Evolutionary conservation across 768 basidiomycete genomes (phyloP).

Genomic region (Lactarius indigo): DNA sequence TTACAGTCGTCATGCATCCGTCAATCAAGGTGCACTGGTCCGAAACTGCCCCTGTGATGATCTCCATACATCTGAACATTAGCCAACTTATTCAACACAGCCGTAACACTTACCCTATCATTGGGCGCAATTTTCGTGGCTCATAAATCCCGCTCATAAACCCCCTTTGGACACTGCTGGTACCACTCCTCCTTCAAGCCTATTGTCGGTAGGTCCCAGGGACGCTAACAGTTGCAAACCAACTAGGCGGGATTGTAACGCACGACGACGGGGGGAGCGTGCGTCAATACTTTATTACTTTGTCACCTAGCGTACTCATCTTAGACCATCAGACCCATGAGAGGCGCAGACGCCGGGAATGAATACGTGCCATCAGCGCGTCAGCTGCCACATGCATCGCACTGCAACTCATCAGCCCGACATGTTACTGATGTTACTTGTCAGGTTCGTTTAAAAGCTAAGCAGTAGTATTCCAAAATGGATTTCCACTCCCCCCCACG

Average conservation of each 20-base stretch:
- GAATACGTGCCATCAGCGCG: neutral
- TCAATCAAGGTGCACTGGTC: neutral
- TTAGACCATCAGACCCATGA: neutral
- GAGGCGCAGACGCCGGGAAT: neutral
- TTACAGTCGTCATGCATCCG: too few relatives aligned
- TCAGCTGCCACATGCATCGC: neutral
- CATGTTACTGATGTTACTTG: too few relatives aligned
- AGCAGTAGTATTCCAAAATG: neutral
- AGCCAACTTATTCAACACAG: neutral
- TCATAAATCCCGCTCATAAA: neutral
- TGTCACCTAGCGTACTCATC: neutral
- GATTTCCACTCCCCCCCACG: neutral
- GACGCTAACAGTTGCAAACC: neutral
- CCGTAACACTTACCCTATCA: neutral
- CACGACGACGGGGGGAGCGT: too few relatives aligned
- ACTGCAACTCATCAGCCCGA: too few relatives aligned
- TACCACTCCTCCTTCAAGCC: neutral
- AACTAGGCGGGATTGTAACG: neutral
- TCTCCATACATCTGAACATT: neutral
- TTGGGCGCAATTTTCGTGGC: neutral
- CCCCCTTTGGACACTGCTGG: too few relatives aligned
- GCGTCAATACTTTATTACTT: neutral
- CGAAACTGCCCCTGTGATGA: neutral
- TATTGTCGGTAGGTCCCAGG: neutral
- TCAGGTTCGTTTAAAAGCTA: neutral